Conservation (phyloP, 2,329 filamentous ascomycete genomes). For the Mycogone perniciosa region DNA sequence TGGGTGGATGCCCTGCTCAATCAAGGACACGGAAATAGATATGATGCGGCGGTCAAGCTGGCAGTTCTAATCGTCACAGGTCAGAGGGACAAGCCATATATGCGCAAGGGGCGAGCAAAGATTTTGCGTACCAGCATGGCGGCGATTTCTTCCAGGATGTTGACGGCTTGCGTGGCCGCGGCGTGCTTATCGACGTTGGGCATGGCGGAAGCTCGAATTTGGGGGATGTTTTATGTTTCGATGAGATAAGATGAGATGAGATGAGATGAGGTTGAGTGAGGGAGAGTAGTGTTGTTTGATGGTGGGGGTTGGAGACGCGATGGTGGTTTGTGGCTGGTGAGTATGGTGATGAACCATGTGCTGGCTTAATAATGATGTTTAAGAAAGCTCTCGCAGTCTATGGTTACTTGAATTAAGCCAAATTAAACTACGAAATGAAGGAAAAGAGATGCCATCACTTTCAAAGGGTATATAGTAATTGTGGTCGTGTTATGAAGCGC, state of each 20-base stretch:
- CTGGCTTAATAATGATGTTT: too few species aligned
- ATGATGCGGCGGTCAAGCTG: conserved; percentile 84
- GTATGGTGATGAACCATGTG: background rate
- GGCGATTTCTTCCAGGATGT: conserved; percentile 78
- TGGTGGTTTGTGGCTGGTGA: conserved; percentile 1
- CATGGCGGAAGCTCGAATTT: conserved; percentile 24
- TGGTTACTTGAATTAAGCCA: too few species aligned
- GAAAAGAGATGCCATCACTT: background rate
- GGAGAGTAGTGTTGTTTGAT: conserved; percentile 2
- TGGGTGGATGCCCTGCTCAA: conserved; percentile 95
- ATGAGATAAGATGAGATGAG: background rate
- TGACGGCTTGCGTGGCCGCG: conserved; percentile 74
- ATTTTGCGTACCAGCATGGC: conserved; percentile 67
- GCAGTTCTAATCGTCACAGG: conserved; percentile 62
- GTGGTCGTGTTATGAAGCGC: background rate
- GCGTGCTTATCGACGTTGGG: conserved; percentile 61
- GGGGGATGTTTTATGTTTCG: background rate
- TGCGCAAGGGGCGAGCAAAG: background rate
- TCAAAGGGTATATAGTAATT: background rate
- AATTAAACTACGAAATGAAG: background rate
- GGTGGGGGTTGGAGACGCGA: background rate
- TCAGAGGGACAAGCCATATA: background rate
- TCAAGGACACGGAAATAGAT: conserved; percentile 91
- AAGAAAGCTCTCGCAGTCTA: too few species aligned
- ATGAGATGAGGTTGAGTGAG: conserved; percentile 1